Evolutionary conservation across 768 basidiomycete species (phyloP).

Genomic region (Lactarius psammicola): DNA sequence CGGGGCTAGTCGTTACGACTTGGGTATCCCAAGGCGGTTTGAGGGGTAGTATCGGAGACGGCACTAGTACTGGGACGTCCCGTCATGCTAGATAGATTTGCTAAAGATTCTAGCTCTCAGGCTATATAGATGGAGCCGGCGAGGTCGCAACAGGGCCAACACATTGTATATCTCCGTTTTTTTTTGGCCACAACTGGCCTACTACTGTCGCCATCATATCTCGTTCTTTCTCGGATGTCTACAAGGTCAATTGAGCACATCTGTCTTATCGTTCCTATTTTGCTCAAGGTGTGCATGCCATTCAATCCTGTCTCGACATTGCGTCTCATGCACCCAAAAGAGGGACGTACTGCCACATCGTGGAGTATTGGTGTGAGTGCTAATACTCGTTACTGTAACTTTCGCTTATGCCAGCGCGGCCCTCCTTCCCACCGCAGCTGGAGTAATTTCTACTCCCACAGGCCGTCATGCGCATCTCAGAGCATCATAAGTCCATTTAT

Average conservation of each 20-base stretch:
- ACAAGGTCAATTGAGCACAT: constrained; percentile 77
- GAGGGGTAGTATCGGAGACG: constrained; percentile 65
- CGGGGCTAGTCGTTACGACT: constrained; percentile 58
- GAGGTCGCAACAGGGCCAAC: constrained; percentile 49
- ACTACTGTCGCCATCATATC: constrained; percentile 61
- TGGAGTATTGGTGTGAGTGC: constrained; percentile 62
- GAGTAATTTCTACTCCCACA: constrained; percentile 80
- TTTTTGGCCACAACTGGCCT: constrained; percentile 69
- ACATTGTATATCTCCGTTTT: constrained; percentile 74
- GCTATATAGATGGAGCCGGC: background rate
- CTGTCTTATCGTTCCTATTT: constrained; percentile 60
- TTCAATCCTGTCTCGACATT: constrained; percentile 7
- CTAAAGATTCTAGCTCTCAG: background rate
- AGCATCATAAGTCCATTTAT: constrained; percentile 79
- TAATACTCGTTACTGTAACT: background rate
- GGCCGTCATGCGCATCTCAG: constrained; percentile 80
- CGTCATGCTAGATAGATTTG: constrained; percentile 49
- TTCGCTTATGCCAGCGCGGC: background rate
- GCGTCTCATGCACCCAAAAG: constrained; percentile 38
- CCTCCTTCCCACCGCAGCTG: constrained; percentile 45
- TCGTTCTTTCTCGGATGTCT: constrained; percentile 68
- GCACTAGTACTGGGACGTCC: constrained; percentile 46
- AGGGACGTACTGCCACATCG: constrained; percentile 75
- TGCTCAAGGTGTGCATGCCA: constrained; percentile 57
- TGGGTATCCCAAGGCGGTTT: constrained; percentile 66